These are phyloP conservation scores for Rubia balearica DNA, from an alignment of 305 asterid genomes.

Conservation along the genomic window DNA sequence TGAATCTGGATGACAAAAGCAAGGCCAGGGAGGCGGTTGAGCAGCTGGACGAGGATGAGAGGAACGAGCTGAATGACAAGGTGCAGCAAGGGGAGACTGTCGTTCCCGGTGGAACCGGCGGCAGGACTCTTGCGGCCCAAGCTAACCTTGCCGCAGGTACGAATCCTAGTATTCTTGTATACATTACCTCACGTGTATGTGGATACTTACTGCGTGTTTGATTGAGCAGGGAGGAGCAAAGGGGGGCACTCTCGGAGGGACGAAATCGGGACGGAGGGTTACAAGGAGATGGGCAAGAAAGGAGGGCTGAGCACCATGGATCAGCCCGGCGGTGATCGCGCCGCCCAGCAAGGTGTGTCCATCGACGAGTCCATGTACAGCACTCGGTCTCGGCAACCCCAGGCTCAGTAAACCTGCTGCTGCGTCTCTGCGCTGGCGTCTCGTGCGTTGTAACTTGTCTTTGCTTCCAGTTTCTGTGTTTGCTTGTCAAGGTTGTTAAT, in stretches of 20 bases:
- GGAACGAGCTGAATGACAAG: neutral
- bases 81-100: conserved; percentile 1
- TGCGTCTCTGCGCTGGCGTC: neutral
- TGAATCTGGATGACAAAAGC: conserved; percentile 4
- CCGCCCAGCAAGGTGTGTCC: conserved; percentile 4
- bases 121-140: conserved; percentile 4
- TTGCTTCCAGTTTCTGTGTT: neutral
- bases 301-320: conserved; percentile 19
- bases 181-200: too few species aligned
- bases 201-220: too few species aligned
- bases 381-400: neutral
- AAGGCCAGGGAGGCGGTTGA: conserved; percentile 4
- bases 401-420: neutral
- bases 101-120: conserved; percentile 12
- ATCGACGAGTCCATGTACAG: conserved; percentile 20
- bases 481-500: too few species aligned
- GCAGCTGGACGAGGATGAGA: conserved; percentile 4
- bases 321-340: conserved; percentile 13
- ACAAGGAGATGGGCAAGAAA: conserved; percentile 20
- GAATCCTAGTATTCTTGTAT: neutral
- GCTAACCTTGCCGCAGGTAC: conserved; percentile 8
- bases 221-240: conserved; percentile 9
- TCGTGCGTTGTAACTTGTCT: neutral
- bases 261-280: conserved; percentile 20
- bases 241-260: conserved; percentile 20